Conservation (phyloP, 345 rosid genomes). For the Pistacia atlantica region DNA sequence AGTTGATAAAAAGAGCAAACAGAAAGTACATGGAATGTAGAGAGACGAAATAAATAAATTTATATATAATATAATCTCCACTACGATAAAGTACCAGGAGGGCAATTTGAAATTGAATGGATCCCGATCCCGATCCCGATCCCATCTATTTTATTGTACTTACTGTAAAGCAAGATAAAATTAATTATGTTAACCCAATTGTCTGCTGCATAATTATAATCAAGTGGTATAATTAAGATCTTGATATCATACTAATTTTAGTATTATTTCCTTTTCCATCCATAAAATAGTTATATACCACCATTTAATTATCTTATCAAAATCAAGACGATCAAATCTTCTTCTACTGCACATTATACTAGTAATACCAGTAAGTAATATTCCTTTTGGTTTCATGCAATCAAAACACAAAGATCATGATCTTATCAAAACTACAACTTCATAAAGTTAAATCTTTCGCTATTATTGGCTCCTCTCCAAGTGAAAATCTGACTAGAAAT, state of each 20-base stretch:
- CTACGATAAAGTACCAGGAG: no score
- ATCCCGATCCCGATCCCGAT: background rate
- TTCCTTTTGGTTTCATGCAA: no score
- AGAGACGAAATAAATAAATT: no score
- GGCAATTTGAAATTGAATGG: background rate
- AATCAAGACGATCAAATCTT: background rate
- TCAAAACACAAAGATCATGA: background rate
- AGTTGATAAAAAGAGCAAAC: no score
- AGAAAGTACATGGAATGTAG: no score
- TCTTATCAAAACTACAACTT: slow-evolving; percentile 12
- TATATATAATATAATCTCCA: no score
- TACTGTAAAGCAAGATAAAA: background rate
- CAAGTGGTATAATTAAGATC: background rate
- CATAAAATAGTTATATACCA: background rate
- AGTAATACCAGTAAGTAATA: no score
- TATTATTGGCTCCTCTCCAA: slow-evolving; percentile 13
- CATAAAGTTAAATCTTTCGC: background rate
- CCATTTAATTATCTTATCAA: slow-evolving; percentile 2
- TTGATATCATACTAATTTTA: background rate
- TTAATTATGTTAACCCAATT: background rate
- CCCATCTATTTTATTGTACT: background rate
- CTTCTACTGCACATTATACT: no score
- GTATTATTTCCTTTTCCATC: slow-evolving; percentile 4
- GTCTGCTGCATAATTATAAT: no score
- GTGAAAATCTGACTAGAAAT: slow-evolving; percentile 29